Conservation (phyloP, 192 early-diverging fungal species). For the Phlyctochytrium planicorne region DNA sequence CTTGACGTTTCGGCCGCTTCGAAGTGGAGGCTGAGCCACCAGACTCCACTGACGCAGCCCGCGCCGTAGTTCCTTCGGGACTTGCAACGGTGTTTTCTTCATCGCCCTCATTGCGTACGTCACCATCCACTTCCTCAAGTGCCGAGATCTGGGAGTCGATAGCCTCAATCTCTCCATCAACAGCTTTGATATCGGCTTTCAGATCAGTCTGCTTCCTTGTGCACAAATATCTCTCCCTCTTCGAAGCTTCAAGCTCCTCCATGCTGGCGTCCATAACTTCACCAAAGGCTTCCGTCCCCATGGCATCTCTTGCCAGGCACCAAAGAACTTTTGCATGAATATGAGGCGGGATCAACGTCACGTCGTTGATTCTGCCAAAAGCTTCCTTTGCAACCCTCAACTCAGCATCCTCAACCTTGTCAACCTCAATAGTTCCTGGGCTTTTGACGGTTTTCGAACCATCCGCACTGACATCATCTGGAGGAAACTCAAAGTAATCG, state of each 20-base stretch:
- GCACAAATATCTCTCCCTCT: background rate
- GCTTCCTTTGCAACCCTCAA: background rate
- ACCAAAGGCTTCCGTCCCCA: slow-evolving; percentile 10
- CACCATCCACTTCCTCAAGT: background rate
- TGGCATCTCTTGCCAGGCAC: background rate
- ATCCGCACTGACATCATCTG: slow-evolving; percentile 4
- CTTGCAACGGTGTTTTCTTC: background rate
- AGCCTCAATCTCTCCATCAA: slow-evolving; percentile 8
- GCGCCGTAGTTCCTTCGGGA: background rate
- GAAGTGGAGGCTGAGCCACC: background rate
- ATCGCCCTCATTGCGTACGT: no score
- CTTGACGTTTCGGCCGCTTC: background rate
- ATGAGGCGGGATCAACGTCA: slow-evolving; percentile 14
- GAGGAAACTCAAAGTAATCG: slow-evolving; percentile 9
- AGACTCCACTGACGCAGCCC: background rate
- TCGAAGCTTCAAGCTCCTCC: slow-evolving; percentile 12
- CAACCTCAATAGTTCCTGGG: background rate
- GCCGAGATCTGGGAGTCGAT: background rate
- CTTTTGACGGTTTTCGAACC: slow-evolving; percentile 4
- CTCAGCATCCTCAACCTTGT: slow-evolving; percentile 4
- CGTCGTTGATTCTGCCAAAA: background rate
- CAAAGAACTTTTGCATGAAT: slow-evolving; percentile 17
- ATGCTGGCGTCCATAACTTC: background rate
- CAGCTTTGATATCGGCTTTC: background rate
- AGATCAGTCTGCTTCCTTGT: background rate